These are phyloP conservation scores for Echinosophora koreensis DNA, from an alignment of 306 rosid species.

Conservation along the genomic window DNA sequence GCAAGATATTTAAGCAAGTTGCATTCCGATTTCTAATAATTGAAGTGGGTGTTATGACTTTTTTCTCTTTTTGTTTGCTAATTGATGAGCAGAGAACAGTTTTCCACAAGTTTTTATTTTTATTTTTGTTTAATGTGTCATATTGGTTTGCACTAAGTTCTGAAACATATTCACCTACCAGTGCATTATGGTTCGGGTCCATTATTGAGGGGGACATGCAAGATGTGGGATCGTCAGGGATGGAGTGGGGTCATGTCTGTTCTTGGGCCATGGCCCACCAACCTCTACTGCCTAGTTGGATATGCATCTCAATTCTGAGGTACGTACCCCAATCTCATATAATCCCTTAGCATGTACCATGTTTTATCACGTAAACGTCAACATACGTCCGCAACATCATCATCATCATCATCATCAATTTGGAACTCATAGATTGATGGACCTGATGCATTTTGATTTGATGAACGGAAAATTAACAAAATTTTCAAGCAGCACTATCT, in stretches of 20 bases:
- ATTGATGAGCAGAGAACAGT: slow-evolving; percentile 45
- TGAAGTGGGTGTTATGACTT: slow-evolving; percentile 24
- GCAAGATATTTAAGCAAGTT: slow-evolving; percentile 44
- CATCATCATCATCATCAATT: slow-evolving; percentile 50
- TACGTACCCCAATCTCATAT: slow-evolving; percentile 46
- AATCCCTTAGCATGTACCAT: slow-evolving; percentile 57
- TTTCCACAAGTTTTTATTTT: slow-evolving; percentile 19
- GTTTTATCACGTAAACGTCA: slow-evolving; percentile 51
- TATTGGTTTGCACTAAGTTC: slow-evolving; percentile 25
- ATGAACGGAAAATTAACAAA: slow-evolving; percentile 12
- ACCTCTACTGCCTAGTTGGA: slow-evolving; percentile 52
- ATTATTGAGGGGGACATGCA: slow-evolving; percentile 51
- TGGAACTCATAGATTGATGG: slow-evolving; percentile 40
- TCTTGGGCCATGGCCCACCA: slow-evolving; percentile 65
- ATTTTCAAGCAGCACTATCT: slow-evolving; percentile 35
- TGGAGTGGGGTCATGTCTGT: slow-evolving; percentile 49
- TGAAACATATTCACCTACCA: slow-evolving; percentile 43
- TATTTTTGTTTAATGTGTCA: background rate
- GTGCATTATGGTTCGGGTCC: slow-evolving; percentile 55
- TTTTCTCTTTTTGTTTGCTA: slow-evolving; percentile 51
- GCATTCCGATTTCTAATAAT: slow-evolving; percentile 38
- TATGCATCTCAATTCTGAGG: slow-evolving; percentile 52
- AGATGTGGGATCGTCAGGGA: slow-evolving; percentile 50
- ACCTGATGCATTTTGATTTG: slow-evolving; percentile 29
- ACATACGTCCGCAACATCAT: slow-evolving; percentile 40